Percentiles rank a stretch among this genome's conserved stretches.
Conservation (phyloP, 2,329 filamentous ascomycete species). For the Phoma herbarum region DNA sequence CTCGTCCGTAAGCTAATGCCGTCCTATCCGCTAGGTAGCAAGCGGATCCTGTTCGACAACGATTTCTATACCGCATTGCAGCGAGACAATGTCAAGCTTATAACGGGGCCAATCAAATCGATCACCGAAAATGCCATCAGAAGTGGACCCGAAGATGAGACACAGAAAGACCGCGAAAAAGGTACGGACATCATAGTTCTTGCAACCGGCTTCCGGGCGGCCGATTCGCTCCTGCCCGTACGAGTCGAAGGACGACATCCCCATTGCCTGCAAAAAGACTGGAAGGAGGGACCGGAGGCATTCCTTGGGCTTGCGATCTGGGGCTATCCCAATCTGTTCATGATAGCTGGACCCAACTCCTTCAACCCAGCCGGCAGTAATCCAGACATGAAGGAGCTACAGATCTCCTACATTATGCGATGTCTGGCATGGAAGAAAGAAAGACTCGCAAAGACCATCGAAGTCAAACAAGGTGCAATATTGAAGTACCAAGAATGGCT, state of each 20-base stretch:
- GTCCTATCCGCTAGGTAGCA: not conserved
- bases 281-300: not conserved
- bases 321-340: not conserved
- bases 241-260: not conserved
- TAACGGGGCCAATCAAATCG: not conserved
- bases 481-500: not conserved
- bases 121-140: not conserved
- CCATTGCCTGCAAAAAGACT: not conserved
- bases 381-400: slow-evolving; percentile 7
- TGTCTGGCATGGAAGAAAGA: slow-evolving; percentile 3
- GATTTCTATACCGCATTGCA: not conserved
- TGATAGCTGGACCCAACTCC: slow-evolving; percentile 9
- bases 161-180: no score
- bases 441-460: not conserved
- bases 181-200: not conserved
- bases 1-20: not conserved
- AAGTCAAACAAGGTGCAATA: not conserved
- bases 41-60: slow-evolving; percentile 2
- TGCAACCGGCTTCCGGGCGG: no score
- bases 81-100: not conserved
- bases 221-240: no score
- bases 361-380: slow-evolving; percentile 10
- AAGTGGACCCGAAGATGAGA: not conserved
- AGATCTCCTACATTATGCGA: slow-evolving; percentile 1
- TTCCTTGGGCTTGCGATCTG: slow-evolving; percentile 5